Conservation (phyloP, 352 stramenopile genomes). For the Globisporangium paroecandrum region DNA sequence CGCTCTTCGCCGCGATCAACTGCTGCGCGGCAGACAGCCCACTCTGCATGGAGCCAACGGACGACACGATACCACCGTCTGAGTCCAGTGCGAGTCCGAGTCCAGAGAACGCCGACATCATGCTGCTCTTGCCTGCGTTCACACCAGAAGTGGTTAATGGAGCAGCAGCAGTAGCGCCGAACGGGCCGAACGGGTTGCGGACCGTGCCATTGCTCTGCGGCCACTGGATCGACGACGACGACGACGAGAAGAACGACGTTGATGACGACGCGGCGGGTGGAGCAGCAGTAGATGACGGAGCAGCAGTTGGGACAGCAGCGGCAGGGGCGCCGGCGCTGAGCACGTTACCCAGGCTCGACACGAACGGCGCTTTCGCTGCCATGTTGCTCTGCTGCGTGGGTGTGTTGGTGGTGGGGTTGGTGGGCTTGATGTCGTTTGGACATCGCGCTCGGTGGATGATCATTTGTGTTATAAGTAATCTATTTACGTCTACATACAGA, state of each 20-base stretch:
- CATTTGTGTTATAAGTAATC: not conserved
- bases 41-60: not conserved
- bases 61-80: slow-evolving; percentile 20
- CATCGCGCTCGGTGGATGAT: not conserved
- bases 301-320: not conserved
- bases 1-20: slow-evolving; percentile 46
- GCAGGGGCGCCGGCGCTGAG: slow-evolving; percentile 11
- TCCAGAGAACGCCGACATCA: slow-evolving; percentile 57
- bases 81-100: slow-evolving; percentile 48
- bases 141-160: not conserved
- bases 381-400: not conserved
- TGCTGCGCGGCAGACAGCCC: slow-evolving; percentile 43
- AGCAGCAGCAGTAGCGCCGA: not conserved
- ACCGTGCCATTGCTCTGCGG: slow-evolving; percentile 11
- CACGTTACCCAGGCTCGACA: slow-evolving; percentile 39
- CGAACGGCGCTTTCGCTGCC: slow-evolving; percentile 29
- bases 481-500: not conserved
- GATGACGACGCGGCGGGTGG: not conserved
- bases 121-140: slow-evolving; percentile 22
- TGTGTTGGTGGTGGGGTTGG: not conserved
- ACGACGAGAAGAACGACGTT: not conserved
- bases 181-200: slow-evolving; percentile 24
- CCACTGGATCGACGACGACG: slow-evolving; percentile 18
- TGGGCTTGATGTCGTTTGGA: not conserved
- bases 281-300: not conserved